phyloP scores from a whole-genome alignment of 352 stramenopile species.

The Peronospora belbahrii region DNA sequence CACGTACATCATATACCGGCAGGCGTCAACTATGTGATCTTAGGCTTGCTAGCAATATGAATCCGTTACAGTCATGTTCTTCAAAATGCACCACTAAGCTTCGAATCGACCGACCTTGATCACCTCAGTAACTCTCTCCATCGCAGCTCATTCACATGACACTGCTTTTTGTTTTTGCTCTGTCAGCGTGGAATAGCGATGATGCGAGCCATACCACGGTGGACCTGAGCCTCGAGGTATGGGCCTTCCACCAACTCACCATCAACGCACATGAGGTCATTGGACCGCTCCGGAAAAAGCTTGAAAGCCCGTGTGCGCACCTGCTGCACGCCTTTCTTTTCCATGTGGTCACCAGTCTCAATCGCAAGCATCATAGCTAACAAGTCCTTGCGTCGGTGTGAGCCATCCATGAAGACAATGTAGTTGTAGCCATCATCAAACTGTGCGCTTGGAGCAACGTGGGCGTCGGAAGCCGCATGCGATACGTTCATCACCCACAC shows the following conservation, averaged over 20 bases:
- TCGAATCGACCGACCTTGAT: neutral
- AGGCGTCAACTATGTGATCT: too few species aligned
- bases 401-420: conserved; percentile 42
- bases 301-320: conserved; percentile 58
- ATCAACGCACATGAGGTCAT: conserved; percentile 52
- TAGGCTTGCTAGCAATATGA: too few species aligned
- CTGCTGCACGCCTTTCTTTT: conserved; percentile 31
- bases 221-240: conserved; percentile 45
- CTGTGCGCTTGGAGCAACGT: conserved; percentile 36
- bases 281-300: conserved; percentile 27
- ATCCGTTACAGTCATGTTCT: too few species aligned
- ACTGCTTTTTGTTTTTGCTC: conserved; percentile 5
- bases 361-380: conserved; percentile 42
- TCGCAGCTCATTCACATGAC: neutral
- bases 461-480: conserved; percentile 41
- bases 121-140: neutral
- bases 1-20: too few species aligned
- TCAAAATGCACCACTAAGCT: too few species aligned
- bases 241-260: conserved; percentile 44
- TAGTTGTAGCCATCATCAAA: conserved; percentile 64
- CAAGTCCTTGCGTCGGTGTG: conserved; percentile 29
- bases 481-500: conserved; percentile 64
- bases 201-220: conserved; percentile 47
- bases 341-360: conserved; percentile 41
- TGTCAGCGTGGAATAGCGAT: conserved; percentile 28